Conservation (phyloP, 768 basidiomycete species). For the Coprinopsis marcescibilis region DNA sequence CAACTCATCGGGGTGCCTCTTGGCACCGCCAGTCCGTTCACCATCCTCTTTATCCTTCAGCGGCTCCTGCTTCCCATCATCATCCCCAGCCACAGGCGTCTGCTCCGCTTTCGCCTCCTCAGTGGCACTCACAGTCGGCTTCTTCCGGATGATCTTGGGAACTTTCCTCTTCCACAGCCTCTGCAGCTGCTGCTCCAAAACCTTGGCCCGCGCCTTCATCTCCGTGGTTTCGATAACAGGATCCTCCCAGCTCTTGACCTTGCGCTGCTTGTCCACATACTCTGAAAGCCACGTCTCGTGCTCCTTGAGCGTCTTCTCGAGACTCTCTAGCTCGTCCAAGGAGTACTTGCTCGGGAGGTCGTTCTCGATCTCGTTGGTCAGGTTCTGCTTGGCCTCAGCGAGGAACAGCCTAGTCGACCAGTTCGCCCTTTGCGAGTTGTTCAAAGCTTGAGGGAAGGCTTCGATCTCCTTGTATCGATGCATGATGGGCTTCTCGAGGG, state of each 20-base stretch:
- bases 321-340: slow-evolving; percentile 70
- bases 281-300: slow-evolving; percentile 82
- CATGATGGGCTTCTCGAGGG: slow-evolving; percentile 74
- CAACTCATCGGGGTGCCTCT: background rate
- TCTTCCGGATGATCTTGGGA: slow-evolving; percentile 55
- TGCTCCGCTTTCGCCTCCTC: slow-evolving; percentile 11
- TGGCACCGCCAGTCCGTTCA: slow-evolving; percentile 8
- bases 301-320: slow-evolving; percentile 72
- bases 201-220: slow-evolving; percentile 79
- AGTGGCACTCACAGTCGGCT: slow-evolving; percentile 13
- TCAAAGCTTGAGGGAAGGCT: slow-evolving; percentile 76
- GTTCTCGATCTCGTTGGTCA: slow-evolving; percentile 56
- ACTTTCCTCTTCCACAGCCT: slow-evolving; percentile 63
- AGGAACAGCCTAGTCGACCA: slow-evolving; percentile 89
- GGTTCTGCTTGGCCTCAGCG: slow-evolving; percentile 66
- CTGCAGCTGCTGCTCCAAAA: slow-evolving; percentile 69
- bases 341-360: slow-evolving; percentile 79
- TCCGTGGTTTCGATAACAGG: slow-evolving; percentile 84
- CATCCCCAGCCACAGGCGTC: slow-evolving; percentile 12
- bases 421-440: slow-evolving; percentile 81
- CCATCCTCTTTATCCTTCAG: slow-evolving; percentile 4
- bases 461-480: slow-evolving; percentile 87
- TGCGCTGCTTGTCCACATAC: slow-evolving; percentile 78
- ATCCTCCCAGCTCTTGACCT: slow-evolving; percentile 66
- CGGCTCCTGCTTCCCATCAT: slow-evolving; percentile 7